phyloP scores from a whole-genome alignment of 768 basidiomycete genomes.

The Lactifluus volemus region DNA sequence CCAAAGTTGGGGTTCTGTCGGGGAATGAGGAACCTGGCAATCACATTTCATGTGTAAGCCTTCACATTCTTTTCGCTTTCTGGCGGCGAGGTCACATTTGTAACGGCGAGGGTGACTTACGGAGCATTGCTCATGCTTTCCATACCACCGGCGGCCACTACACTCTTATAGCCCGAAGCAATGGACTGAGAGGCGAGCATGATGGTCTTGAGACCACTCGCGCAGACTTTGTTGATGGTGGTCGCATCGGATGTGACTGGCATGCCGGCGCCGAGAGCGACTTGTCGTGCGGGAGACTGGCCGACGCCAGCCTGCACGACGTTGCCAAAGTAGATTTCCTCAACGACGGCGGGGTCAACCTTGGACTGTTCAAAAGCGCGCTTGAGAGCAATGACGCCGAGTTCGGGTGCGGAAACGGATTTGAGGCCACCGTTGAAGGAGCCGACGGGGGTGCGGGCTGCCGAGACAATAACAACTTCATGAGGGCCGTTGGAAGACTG shows the following conservation, averaged over 20 bases:
- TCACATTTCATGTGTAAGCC: not conserved
- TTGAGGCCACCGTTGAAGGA: constrained; percentile 89
- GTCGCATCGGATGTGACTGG: constrained; percentile 85
- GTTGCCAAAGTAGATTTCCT: constrained; percentile 96
- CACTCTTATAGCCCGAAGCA: constrained; percentile 70
- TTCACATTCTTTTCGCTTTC: not conserved
- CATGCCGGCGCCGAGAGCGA: constrained; percentile 85
- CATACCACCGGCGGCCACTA: constrained; percentile 95
- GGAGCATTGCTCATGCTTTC: constrained; percentile 99
- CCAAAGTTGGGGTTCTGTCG: constrained; percentile 81
- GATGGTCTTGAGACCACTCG: constrained; percentile 92
- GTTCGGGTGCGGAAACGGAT: constrained; percentile 80
- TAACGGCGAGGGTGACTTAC: constrained; percentile 41
- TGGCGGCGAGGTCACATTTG: constrained; percentile 1
- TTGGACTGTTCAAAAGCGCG: constrained; percentile 77
- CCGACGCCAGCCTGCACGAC: constrained; percentile 97
- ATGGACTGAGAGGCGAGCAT: constrained; percentile 92
- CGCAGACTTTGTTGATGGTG: constrained; percentile 99
- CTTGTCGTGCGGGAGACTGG: constrained; percentile 97
- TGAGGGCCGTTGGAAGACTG: constrained; percentile 37
- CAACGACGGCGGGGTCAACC: constrained; percentile 73
- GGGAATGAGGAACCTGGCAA: constrained; percentile 67
- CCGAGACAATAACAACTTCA: constrained; percentile 91
- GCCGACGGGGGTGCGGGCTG: constrained; percentile 89
- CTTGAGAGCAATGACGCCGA: constrained; percentile 84